Evolutionary conservation across 192 early-diverging fungal genomes (phyloP), one percentile per base, ranked within the genome.

Genomic region (Phycomyces nitens): DNA sequence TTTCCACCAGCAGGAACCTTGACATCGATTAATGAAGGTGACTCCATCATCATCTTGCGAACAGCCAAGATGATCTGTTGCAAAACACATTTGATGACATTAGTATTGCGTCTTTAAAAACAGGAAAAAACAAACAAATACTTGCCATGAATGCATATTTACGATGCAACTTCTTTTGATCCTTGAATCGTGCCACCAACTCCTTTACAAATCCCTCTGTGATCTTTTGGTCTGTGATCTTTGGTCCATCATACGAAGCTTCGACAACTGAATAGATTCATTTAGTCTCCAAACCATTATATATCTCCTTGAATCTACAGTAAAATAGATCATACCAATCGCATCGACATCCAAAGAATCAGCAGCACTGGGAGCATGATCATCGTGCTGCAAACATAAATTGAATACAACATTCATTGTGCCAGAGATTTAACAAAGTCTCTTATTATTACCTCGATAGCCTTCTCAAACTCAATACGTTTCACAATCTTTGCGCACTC

Each of bases 401-500:
- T 29, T 18, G 57, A 58, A 29, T 16, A 14, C 34, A 8, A 8
- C 29, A 58, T 16, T 41, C n/a, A 21, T 29, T 15, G 12, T 27
- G 11, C n/a, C n/a, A n/a, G n/a, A n/a, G n/a, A n/a, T n/a, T n/a
- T n/a, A n/a, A n/a, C n/a, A n/a, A n/a, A n/a, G n/a, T 12, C 6
- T 20, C n/a, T 9, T 26, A 41, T 73, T 39, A 84, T 75, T 67
- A 88, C 84, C 49, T 84, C 81, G 65, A 99, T 97, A 6, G 97
- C 97, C 73, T 90, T 86, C 77, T 96, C 96, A 79, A 99, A 97
- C 64, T 90, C 86, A 43, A 89, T 81, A 26, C 91, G 80, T 23
- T 87, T 85, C 27, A 91, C 86, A 67, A 95, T 92, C 74, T 96
- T 97, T 67, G 96, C 90, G 69, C 94, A 96, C 69, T 93, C 93